Conservation (phyloP, 2,329 filamentous ascomycete species). For the Endoconidiophora laricicola region DNA sequence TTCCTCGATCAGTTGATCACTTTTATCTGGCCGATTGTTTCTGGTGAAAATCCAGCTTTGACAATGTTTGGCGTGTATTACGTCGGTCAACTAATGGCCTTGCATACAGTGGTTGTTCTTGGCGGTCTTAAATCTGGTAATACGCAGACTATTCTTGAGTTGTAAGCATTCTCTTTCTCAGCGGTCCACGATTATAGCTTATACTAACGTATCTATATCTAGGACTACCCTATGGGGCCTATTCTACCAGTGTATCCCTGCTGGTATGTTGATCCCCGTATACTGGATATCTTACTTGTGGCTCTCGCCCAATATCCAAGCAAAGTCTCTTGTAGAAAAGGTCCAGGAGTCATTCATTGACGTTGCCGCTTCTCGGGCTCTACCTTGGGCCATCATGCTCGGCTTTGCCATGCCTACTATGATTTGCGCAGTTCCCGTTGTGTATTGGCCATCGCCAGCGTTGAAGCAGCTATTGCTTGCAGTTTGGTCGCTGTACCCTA, state of each 20-base stretch:
- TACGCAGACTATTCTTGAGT: constrained; percentile 13
- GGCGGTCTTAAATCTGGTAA: constrained; percentile 15
- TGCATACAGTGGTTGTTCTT: constrained; percentile 14
- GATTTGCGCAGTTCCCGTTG: constrained; percentile 13
- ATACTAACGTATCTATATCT: neutral
- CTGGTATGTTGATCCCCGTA: constrained; percentile 15
- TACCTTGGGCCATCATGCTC: constrained; percentile 13
- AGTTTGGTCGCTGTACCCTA: constrained; percentile 16
- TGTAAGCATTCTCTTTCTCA: constrained; percentile 10
- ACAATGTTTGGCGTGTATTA: constrained; percentile 15
- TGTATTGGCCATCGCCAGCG: constrained; percentile 12
- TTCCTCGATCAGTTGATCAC: constrained; percentile 13
- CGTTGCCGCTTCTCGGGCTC: constrained; percentile 10
- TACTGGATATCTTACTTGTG: constrained; percentile 16
- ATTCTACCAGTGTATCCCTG: constrained; percentile 15
- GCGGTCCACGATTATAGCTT: neutral
- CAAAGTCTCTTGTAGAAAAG: constrained; percentile 2
- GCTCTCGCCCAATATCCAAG: constrained; percentile 14
- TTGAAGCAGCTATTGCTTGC: constrained; percentile 15
- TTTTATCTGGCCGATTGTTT: constrained; percentile 14
- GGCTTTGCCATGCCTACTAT: constrained; percentile 15
- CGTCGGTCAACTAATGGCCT: constrained; percentile 14
- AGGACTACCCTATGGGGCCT: constrained; percentile 16
- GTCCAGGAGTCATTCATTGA: constrained; percentile 6
- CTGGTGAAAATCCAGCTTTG: constrained; percentile 11